Evolutionary conservation across 495 filamentous ascomycete genomes (phyloP).

Genomic region (Pyronema omphalodes): DNA sequence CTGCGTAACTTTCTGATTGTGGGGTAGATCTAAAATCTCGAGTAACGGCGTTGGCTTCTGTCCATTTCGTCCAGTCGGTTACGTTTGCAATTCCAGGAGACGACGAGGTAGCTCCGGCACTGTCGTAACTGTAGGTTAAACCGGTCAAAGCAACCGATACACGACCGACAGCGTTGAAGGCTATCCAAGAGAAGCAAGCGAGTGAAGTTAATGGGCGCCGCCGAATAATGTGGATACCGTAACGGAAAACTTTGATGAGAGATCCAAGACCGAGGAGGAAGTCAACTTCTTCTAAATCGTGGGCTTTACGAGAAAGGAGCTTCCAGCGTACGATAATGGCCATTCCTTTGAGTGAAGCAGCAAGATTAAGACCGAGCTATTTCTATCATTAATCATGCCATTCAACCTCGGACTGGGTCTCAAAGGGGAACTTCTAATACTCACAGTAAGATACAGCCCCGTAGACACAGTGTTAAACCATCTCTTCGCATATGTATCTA

Average conservation of each 20-base stretch:
- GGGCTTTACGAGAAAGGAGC: constrained; percentile 9
- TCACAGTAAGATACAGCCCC: constrained; percentile 11
- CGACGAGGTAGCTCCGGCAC: constrained; percentile 4
- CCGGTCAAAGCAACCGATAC: constrained; percentile 13
- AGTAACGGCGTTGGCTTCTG: neutral
- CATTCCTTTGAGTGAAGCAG: constrained; percentile 16
- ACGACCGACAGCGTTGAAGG: constrained; percentile 9
- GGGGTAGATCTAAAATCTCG: neutral
- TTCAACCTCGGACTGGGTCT: neutral
- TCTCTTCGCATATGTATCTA: constrained; percentile 3
- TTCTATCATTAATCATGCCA: neutral
- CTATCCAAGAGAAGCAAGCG: constrained; percentile 10
- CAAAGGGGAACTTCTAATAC: neutral
- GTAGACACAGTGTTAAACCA: constrained; percentile 14
- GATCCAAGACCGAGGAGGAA: constrained; percentile 11
- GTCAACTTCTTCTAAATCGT: constrained; percentile 13
- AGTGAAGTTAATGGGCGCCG: neutral
- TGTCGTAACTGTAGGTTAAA: constrained; percentile 17
- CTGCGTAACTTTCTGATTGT: constrained; percentile 4
- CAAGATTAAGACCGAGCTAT: constrained; percentile 5
- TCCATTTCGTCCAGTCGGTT: constrained; percentile 4
- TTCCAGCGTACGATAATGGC: constrained; percentile 12
- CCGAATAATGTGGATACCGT: constrained; percentile 7
- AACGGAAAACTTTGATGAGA: constrained; percentile 13
- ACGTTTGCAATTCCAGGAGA: constrained; percentile 6